Conservation (phyloP, 257 asterid species). For the Jaltomata sinuosa region DNA sequence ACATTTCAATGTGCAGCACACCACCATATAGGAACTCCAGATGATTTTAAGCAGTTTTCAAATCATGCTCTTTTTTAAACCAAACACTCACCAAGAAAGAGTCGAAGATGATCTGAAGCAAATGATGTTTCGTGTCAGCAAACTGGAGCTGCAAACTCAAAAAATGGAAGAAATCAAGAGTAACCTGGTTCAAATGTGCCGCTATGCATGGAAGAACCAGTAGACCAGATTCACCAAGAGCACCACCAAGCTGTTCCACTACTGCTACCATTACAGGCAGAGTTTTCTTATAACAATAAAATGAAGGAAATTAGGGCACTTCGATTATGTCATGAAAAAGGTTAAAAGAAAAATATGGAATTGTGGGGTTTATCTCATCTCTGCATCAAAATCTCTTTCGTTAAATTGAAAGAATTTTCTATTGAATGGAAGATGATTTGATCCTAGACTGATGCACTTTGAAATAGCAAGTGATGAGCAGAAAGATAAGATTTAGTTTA, state of each 20-base stretch:
- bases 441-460: neutral
- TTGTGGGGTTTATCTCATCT: neutral
- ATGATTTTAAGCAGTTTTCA: slow-evolving; percentile 31
- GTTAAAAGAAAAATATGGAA: neutral
- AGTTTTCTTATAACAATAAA: slow-evolving; percentile 47
- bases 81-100: slow-evolving; percentile 66
- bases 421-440: too few species aligned
- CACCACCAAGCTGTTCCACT: slow-evolving; percentile 93
- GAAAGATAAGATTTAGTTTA: slow-evolving; percentile 10
- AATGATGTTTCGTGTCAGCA: slow-evolving; percentile 4
- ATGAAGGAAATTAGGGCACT: neutral
- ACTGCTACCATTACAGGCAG: slow-evolving; percentile 97
- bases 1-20: neutral
- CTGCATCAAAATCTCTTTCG: neutral
- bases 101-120: slow-evolving; percentile 64
- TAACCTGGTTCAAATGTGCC: slow-evolving; percentile 90
- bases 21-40: neutral
- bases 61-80: slow-evolving; percentile 31
- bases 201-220: slow-evolving; percentile 94
- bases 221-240: slow-evolving; percentile 84
- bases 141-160: neutral
- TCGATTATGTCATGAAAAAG: neutral
- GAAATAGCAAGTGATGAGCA: neutral
- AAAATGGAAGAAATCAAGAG: neutral
- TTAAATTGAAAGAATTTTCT: too few species aligned